Percentiles rank a stretch among this genome's conserved stretches.
phyloP scores from a whole-genome alignment of 176 grass and related monocot species.

The Oryza meridionalis region DNA sequence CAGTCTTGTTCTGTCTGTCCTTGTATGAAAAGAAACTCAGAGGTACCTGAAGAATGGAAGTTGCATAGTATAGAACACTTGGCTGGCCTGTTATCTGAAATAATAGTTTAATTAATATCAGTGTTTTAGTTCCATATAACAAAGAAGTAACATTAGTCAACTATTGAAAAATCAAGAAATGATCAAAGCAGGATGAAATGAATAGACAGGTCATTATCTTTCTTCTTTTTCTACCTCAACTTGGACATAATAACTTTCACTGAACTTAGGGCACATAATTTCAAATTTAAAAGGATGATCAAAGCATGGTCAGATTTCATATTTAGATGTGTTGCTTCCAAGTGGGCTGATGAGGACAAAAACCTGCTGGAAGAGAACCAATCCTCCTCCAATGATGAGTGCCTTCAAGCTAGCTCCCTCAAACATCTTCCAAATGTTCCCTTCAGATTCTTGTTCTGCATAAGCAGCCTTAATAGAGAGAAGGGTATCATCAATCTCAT shows the following conservation, averaged over 20 bases:
- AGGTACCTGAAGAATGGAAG: conserved; percentile 89
- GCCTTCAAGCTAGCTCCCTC: conserved; percentile 95
- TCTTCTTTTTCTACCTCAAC: background rate
- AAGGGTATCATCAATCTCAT: conserved; percentile 76
- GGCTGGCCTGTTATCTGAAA: conserved; percentile 95
- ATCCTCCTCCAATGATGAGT: conserved; percentile 87
- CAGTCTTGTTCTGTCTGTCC: conserved; percentile 16
- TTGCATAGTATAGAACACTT: conserved; percentile 96
- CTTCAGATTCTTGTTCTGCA: conserved; percentile 70
- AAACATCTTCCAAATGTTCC: conserved; percentile 81
- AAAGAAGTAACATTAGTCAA: conserved; percentile 15
- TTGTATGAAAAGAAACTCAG: conserved; percentile 22
- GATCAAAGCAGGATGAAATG: background rate
- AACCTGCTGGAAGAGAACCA: conserved; percentile 98
- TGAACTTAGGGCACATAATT: background rate
- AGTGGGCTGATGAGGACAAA: conserved; percentile 29
- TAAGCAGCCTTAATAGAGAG: conserved; percentile 78
- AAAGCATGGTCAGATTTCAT: conserved; percentile 20
- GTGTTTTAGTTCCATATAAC: conserved; percentile 10
- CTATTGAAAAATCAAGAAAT: background rate
- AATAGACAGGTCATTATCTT: background rate
- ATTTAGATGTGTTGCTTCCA: conserved; percentile 7
- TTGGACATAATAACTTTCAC: background rate
- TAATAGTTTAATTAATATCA: conserved; percentile 40
- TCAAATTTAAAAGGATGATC: conserved; percentile 5